phyloP scores from a whole-genome alignment of 1,139 yeast species.

The Trichomonascaceae sp. region DNA sequence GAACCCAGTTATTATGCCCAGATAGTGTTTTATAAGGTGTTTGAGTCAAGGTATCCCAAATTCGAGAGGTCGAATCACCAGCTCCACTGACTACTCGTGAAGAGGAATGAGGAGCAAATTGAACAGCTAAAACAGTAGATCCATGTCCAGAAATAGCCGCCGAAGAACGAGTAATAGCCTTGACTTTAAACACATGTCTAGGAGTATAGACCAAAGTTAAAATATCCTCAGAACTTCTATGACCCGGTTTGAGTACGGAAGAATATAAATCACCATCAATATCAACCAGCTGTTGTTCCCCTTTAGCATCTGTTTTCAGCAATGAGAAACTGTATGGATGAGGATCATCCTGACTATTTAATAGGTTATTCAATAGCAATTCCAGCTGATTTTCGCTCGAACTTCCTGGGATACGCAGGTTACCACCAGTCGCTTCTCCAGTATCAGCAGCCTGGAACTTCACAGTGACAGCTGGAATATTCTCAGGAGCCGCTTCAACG shows the following conservation, averaged over 20 bases:
- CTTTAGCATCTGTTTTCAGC: constrained; percentile 42
- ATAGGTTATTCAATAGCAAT: constrained; percentile 58
- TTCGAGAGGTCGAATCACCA: constrained; percentile 94
- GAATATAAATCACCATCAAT: constrained; percentile 70
- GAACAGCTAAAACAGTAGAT: constrained; percentile 83
- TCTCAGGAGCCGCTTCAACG: constrained; percentile 58
- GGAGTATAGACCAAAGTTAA: constrained; percentile 90
- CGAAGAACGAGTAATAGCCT: constrained; percentile 83
- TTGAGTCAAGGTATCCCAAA: constrained; percentile 96
- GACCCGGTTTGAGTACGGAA: constrained; percentile 78
- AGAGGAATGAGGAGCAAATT: constrained; percentile 87
- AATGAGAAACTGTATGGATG: constrained; percentile 82
- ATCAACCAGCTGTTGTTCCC: constrained; percentile 46
- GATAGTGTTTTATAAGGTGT: constrained; percentile 75
- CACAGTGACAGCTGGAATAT: constrained; percentile 80
- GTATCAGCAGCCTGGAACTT: constrained; percentile 92
- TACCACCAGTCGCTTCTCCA: constrained; percentile 83
- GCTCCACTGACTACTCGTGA: constrained; percentile 91
- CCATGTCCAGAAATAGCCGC: constrained; percentile 96
- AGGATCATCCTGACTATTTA: constrained; percentile 59
- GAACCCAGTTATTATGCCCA: constrained; percentile 93
- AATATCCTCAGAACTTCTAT: constrained; percentile 88
- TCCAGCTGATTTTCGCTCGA: constrained; percentile 84
- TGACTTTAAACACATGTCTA: constrained; percentile 88
- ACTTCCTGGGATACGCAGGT: constrained; percentile 86